Evolutionary conservation across 441 rosid genomes (phyloP), one percentile per base, ranked within the genome.

Genomic region (Gossypium schwendimanii): DNA sequence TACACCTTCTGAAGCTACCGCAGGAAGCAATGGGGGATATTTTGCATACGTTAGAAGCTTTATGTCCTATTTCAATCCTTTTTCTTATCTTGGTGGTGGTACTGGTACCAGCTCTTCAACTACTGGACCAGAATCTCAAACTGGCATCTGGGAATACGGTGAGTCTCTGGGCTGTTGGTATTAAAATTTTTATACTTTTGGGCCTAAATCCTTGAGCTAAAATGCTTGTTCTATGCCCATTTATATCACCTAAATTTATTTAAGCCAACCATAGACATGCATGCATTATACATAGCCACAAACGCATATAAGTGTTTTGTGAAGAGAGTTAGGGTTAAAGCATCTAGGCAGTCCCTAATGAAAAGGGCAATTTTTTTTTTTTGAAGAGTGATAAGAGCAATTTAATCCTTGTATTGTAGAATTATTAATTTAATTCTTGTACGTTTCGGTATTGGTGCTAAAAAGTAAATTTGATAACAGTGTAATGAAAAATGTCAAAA

Each of bases 41-140:
- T 89, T 90, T 75, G 84, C 81, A 60, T 82, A 57, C 20, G 41
- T 85, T 61, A 87, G 72, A 80, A 85, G 88, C 73, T 3, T 88
- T 49, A 75, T 91, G 31, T 94, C 96, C 36, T 94, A 84, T n/a
- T 61, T 83, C 54, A 94, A 91, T 75, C 98, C 97, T 23, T 83
- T 94, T 63, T 88, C 97, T 62, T 91, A 94, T 81, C 72, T 90
- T 49, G 86, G 89, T 62, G 79, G 83, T 49, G 49, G 63, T 53
- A 50, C 84, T 45, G 52, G 64, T 55, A 54, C 84, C 54, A 82
- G 61, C 75, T 69, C 88, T 62, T 79, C 97, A 73, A 77, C 77
- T 78, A 71, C 87, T 21, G 82, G 77, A 52, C 81, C 72, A 80
- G 84, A 81, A 45, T 79, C 85, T 73, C 85, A 75, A 72, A 72